Percentiles rank a stretch among this genome's conserved stretches.
Conservation (phyloP, 352 stramenopile species). For the Pythium brassicae region DNA sequence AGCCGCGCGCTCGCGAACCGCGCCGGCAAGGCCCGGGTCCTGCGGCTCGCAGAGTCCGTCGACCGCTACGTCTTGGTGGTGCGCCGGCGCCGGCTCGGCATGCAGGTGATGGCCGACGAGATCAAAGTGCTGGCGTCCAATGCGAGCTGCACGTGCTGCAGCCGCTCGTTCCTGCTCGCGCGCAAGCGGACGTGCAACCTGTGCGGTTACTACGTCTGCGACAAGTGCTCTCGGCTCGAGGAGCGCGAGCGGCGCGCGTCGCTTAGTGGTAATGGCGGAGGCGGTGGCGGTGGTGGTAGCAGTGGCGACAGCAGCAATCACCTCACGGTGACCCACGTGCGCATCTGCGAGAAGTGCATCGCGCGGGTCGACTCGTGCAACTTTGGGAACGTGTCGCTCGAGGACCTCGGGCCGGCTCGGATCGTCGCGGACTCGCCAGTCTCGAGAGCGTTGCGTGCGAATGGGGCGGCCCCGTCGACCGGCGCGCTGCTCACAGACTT, state of each 20-base stretch:
- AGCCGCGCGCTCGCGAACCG: slow-evolving; percentile 1
- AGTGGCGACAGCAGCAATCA: neutral
- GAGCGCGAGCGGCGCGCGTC: slow-evolving; percentile 3
- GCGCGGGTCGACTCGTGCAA: slow-evolving; percentile 5
- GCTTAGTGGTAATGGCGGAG: too few species aligned
- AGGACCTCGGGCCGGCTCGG: slow-evolving; percentile 3
- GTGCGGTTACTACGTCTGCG: slow-evolving; percentile 16
- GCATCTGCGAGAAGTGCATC: slow-evolving; percentile 12
- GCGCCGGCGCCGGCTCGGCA: slow-evolving; percentile 6
- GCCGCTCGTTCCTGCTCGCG: slow-evolving; percentile 6
- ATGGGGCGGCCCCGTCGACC: neutral
- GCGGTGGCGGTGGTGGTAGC: neutral
- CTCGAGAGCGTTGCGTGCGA: neutral
- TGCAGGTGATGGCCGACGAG: slow-evolving; percentile 11
- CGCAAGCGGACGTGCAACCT: slow-evolving; percentile 9
- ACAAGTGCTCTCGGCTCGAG: slow-evolving; percentile 9
- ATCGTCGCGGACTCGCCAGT: neutral
- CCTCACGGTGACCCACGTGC: neutral
- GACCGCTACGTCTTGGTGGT: slow-evolving; percentile 8
- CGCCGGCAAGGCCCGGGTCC: neutral
- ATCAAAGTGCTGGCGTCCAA: slow-evolving; percentile 10
- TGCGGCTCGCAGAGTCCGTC: slow-evolving; percentile 1
- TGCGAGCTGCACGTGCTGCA: slow-evolving; percentile 9
- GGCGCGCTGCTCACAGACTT: slow-evolving; percentile 11
- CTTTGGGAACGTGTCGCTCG: slow-evolving; percentile 3